phyloP scores from a whole-genome alignment of 352 stramenopile species.

The Phytopythium ostracodes region DNA sequence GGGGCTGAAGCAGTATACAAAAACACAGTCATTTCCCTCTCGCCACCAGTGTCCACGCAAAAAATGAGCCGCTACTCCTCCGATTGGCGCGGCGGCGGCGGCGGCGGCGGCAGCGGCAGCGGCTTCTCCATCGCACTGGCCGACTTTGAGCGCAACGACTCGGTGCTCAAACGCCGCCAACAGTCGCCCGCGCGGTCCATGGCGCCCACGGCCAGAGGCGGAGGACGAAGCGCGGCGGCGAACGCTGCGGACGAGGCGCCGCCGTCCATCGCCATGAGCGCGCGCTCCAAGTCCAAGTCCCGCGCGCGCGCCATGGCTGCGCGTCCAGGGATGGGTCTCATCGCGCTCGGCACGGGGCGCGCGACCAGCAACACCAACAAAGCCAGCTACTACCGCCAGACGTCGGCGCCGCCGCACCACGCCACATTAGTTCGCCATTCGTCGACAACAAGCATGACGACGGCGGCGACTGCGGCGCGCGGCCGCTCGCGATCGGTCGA shows the following conservation, averaged over 20 bases:
- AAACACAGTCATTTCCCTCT: not conserved
- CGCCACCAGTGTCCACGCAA: not conserved
- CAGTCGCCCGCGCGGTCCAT: slow-evolving; percentile 22
- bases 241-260: not conserved
- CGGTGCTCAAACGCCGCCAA: slow-evolving; percentile 55
- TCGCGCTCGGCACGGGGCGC: slow-evolving; percentile 38
- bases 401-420: slow-evolving; percentile 11
- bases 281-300: slow-evolving; percentile 65
- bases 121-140: slow-evolving; percentile 52
- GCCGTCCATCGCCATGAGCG: slow-evolving; percentile 28
- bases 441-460: not conserved
- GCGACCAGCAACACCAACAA: slow-evolving; percentile 36
- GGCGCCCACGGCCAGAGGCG: not conserved
- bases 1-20: not conserved
- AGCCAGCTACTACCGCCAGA: slow-evolving; percentile 22
- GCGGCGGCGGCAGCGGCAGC: not conserved
- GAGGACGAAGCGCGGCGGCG: not conserved
- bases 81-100: not conserved
- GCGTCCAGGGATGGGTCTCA: slow-evolving; percentile 38
- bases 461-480: not conserved
- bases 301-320: slow-evolving; percentile 20
- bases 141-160: slow-evolving; percentile 49
- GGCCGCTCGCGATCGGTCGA: slow-evolving; percentile 25
- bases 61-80: not conserved
- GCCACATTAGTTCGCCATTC: not conserved